Evolutionary conservation across 331 rosid species (phyloP).

Genomic region (Telfairia occidentalis): DNA sequence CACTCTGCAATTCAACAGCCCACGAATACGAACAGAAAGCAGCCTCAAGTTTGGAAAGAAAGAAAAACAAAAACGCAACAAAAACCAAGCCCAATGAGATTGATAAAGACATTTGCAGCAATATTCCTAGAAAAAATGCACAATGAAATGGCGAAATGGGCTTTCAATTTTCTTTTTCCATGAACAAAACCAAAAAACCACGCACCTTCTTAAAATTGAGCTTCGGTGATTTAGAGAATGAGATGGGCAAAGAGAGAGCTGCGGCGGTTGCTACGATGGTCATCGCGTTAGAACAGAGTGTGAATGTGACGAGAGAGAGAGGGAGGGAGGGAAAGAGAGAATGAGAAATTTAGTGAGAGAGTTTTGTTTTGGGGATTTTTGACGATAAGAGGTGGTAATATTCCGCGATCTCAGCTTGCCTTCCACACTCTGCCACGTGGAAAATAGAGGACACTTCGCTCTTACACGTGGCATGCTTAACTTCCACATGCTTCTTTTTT

Average conservation of each 20-base stretch:
- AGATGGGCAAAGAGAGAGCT: slow-evolving; percentile 53
- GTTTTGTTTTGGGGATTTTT: slow-evolving; percentile 20
- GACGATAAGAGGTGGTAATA: slow-evolving; percentile 61
- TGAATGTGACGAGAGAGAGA: slow-evolving; percentile 10
- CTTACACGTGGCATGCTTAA: slow-evolving; percentile 32
- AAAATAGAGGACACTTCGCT: neutral
- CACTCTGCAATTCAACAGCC: neutral
- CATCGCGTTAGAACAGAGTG: slow-evolving; percentile 51
- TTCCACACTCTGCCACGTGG: slow-evolving; percentile 59
- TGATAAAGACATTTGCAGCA: neutral
- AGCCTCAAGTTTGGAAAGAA: neutral
- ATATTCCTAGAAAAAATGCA: neutral
- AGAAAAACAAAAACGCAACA: neutral
- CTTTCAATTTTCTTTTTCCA: too few relatives aligned
- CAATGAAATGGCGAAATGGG: neutral
- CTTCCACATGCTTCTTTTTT: slow-evolving; percentile 26
- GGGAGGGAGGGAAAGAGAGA: neutral
- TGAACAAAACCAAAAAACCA: too few relatives aligned
- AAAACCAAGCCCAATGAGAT: neutral
- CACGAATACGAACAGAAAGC: neutral
- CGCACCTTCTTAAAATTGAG: slow-evolving; percentile 51
- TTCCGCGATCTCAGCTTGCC: slow-evolving; percentile 69
- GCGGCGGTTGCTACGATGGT: slow-evolving; percentile 70
- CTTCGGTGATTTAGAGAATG: slow-evolving; percentile 40
- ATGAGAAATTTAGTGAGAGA: slow-evolving; percentile 1